phyloP scores from a whole-genome alignment of 441 rosid genomes.

The Macaranga tanarius region DNA sequence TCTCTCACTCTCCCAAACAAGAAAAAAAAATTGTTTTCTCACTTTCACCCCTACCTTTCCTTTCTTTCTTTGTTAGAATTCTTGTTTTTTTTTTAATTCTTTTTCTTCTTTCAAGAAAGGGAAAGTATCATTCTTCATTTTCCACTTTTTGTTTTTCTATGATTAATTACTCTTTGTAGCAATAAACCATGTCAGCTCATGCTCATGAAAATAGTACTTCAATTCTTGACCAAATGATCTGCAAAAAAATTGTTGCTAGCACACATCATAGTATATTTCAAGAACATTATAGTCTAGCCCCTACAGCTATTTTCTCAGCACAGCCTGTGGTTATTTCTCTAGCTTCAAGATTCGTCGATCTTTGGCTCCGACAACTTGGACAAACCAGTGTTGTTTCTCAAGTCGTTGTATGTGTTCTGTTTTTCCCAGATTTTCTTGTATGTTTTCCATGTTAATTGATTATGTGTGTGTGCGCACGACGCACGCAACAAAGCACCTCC shows the following conservation, averaged over 20 bases:
- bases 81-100: not conserved
- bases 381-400: slow-evolving; percentile 34
- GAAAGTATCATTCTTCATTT: not conserved
- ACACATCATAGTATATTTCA: slow-evolving; percentile 9
- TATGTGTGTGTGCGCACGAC: not conserved
- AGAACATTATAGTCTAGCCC: slow-evolving; percentile 3
- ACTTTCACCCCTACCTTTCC: no score
- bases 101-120: not conserved
- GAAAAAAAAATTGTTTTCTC: no score
- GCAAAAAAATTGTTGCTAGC: not conserved
- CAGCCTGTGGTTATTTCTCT: slow-evolving; percentile 30
- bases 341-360: slow-evolving; percentile 24
- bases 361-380: slow-evolving; percentile 31
- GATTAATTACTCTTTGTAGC: no score
- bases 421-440: not conserved
- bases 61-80: not conserved
- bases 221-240: not conserved
- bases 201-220: slow-evolving; percentile 6
- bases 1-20: no score
- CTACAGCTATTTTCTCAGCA: slow-evolving; percentile 25
- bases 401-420: slow-evolving; percentile 29
- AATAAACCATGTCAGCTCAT: no score
- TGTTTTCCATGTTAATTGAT: not conserved
- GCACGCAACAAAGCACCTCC: no score
- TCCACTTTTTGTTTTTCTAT: not conserved